These are phyloP conservation scores for Lecanicillium sp. DNA, from an alignment of 2,329 filamentous ascomycete genomes.

Conservation along the genomic window DNA sequence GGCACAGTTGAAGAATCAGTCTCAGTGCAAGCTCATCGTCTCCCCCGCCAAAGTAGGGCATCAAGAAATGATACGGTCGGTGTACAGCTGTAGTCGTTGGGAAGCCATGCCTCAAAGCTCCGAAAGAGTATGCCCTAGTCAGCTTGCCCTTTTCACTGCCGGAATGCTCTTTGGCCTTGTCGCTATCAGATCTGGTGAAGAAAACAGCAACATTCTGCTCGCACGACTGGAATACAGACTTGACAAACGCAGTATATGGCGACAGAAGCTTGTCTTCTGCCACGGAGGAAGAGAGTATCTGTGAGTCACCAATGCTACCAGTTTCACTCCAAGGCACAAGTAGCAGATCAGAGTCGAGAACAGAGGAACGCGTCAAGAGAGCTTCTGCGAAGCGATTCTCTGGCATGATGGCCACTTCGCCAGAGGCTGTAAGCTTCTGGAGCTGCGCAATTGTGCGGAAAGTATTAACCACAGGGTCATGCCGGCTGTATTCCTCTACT, in stretches of 20 bases:
- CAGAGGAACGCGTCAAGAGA: constrained; percentile 59
- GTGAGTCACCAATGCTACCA: constrained; percentile 63
- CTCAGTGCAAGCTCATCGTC: constrained; percentile 76
- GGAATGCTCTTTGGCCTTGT: constrained; percentile 31
- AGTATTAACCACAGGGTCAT: constrained; percentile 82
- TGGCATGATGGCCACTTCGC: constrained; percentile 72
- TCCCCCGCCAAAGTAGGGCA: constrained; percentile 75
- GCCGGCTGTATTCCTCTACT: constrained; percentile 60
- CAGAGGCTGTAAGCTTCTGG: constrained; percentile 74
- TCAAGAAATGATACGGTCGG: constrained; percentile 73
- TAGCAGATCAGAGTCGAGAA: constrained; percentile 64
- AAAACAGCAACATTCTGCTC: constrained; percentile 68
- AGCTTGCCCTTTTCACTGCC: constrained; percentile 32
- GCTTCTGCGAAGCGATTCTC: constrained; percentile 73
- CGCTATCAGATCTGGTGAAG: constrained; percentile 49
- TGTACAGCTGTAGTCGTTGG: constrained; percentile 51
- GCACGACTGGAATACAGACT: constrained; percentile 53
- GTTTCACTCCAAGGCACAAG: constrained; percentile 87
- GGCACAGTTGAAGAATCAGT: constrained; percentile 75
- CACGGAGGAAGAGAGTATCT: constrained; percentile 19
- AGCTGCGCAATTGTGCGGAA: constrained; percentile 84
- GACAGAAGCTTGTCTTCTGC: constrained; percentile 30
- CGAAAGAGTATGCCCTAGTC: constrained; percentile 48
- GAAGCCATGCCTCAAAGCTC: constrained; percentile 46
- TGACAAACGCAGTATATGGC: constrained; percentile 67